Evolutionary conservation across 108 stramenopile genomes (phyloP).

Genomic region (Nitzschia putrida): DNA sequence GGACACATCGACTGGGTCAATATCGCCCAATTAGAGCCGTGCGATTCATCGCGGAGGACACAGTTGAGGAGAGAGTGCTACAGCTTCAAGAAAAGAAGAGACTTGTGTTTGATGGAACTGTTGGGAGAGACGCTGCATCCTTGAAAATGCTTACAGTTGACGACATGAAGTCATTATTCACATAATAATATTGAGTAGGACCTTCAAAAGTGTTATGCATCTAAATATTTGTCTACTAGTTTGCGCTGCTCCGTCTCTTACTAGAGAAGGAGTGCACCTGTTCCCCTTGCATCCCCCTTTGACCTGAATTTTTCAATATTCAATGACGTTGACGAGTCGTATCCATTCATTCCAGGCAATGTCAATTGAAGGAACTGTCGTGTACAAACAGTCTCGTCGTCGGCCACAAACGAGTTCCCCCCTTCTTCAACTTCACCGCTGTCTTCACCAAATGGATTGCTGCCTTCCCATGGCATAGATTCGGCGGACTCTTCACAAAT

Average conservation of each 20-base stretch:
- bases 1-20: constrained; percentile 97
- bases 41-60: constrained; percentile 94
- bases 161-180: constrained; percentile 87
- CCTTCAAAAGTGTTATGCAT: too few species aligned
- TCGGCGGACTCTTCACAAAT: too few species aligned
- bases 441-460: too few species aligned
- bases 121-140: constrained; percentile 85
- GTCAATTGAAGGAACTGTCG: constrained; percentile 12
- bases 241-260: too few species aligned
- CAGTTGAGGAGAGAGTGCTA: constrained; percentile 96
- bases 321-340: constrained; percentile 6
- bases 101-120: constrained; percentile 95
- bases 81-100: constrained; percentile 97
- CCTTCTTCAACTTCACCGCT: too few species aligned
- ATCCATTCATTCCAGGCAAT: constrained; percentile 11
- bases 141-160: constrained; percentile 86
- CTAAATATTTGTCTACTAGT: too few species aligned
- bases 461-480: too few species aligned
- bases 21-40: constrained; percentile 91
- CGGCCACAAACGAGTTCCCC: too few species aligned
- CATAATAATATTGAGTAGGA: constrained; percentile 27
- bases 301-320: too few species aligned
- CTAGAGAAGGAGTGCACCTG: too few species aligned
- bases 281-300: too few species aligned
- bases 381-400: too few species aligned